Percentiles rank a stretch among this genome's conserved stretches.
Evolutionary conservation across 495 filamentous ascomycete genomes (phyloP).

Genomic region (Apiosordaria backusii): DNA sequence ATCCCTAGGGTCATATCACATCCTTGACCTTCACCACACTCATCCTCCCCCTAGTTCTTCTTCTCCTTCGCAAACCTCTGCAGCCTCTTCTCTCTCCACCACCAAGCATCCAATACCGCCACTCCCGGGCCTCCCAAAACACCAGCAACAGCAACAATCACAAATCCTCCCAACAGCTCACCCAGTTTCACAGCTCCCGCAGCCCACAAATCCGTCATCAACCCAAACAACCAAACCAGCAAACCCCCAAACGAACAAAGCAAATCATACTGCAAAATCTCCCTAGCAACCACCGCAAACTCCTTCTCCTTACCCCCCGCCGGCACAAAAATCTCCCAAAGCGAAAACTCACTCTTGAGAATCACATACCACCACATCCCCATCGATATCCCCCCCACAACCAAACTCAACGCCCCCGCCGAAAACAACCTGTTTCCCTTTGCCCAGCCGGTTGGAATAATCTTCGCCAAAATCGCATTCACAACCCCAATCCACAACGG

Average conservation of each 20-base stretch:
- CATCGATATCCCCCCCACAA: background rate
- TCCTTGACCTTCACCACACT: background rate
- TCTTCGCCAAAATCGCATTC: background rate
- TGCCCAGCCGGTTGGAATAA: background rate
- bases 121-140: background rate
- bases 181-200: background rate
- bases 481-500: background rate
- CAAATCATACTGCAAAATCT: background rate
- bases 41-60: background rate
- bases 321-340: background rate
- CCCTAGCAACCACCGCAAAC: background rate
- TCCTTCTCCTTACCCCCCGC: background rate
- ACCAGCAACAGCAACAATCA: background rate
- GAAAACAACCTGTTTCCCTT: background rate
- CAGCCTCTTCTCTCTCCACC: conserved; percentile 3
- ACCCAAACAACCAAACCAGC: background rate
- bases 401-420: background rate
- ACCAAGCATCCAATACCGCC: background rate
- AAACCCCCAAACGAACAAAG: background rate
- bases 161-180: background rate
- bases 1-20: background rate
- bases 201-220: background rate
- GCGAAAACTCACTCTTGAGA: background rate
- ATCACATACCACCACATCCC: background rate
- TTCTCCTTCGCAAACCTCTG: background rate